phyloP scores from a whole-genome alignment of 140 eudicot species.

The Flaveria floridana region DNA sequence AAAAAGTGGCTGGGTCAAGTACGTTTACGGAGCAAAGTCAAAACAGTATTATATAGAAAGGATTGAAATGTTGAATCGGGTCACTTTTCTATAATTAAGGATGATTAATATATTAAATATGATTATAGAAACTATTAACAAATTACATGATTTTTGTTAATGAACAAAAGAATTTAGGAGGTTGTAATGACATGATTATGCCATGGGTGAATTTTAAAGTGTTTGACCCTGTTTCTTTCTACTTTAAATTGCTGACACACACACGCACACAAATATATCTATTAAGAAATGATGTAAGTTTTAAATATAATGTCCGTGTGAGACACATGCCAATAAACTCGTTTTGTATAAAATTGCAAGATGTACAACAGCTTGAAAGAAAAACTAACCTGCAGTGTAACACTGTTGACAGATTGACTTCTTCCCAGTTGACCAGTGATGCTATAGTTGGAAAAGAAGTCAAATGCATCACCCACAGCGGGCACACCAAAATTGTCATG shows the following conservation, averaged over 20 bases:
- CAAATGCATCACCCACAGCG: slow-evolving; percentile 48
- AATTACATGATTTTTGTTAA: background rate
- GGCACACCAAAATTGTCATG: slow-evolving; percentile 94
- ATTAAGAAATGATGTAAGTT: background rate
- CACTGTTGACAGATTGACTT: slow-evolving; percentile 63
- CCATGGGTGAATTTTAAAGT: background rate
- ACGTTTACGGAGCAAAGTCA: background rate
- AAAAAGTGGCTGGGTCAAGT: background rate
- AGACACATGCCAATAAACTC: background rate
- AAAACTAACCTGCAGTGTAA: slow-evolving; percentile 68
- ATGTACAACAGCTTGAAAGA: slow-evolving; percentile 22
- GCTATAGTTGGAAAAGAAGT: slow-evolving; percentile 73
- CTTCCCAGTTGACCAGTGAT: slow-evolving; percentile 62
- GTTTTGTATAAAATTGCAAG: background rate
- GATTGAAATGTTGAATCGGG: background rate
- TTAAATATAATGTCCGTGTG: background rate
- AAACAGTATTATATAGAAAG: background rate
- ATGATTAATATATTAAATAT: background rate
- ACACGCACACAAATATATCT: background rate
- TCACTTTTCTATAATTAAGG: background rate
- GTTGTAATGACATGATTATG: background rate
- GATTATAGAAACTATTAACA: background rate
- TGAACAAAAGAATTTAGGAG: background rate
- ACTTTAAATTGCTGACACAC: background rate
- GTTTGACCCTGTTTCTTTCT: background rate